Evolutionary conservation across 495 filamentous ascomycete species (phyloP), one percentile per base, ranked within the genome.

Genomic region (Podospora pseudocomata): DNA sequence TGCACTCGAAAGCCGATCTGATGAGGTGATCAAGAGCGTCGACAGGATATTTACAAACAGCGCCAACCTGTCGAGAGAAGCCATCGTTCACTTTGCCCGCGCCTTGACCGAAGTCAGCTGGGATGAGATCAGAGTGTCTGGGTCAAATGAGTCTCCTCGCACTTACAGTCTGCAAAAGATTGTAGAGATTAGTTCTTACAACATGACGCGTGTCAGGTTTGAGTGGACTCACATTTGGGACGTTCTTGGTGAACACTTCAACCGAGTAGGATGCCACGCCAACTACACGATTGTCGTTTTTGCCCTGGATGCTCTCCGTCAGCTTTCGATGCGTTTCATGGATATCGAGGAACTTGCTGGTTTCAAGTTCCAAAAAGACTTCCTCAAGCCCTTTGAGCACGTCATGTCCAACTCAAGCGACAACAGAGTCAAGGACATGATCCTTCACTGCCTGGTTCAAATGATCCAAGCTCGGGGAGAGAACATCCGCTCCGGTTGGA

Each of bases 341-440:
- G 96, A 99, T 79, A 92, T 97, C 68, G 96, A 97, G 70, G 95
- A 99, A 76, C 79, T 99, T 69, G 91, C 95, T 0, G 96, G 96
- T 71, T 99, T 99, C 87, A 97, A 98, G 76, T 99, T 99, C 76
- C 95, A 99, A 73, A 99, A 99, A 76, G 95, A 99, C 73, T 98
- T 99, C 80, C 84, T 98, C 30, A 97, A 97, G 77, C 95, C 95
- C 0, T 99, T 99, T 69, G 93, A 98, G 79, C 92, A 97, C 78
- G 92, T 99, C 72, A 96, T 98, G 83, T 87, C 89, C 34, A 98
- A 98, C 79, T 94, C 92, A 67, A 91, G 78, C 66, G 89, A 93
- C 62, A 90, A 96, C 34, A 86, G 90, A 7, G 95, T 99, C 68
- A 99, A 99, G 77, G 95, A 99, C 73, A 97, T 98, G 93, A 92